Evolutionary conservation across 768 basidiomycete genomes (phyloP).

Genomic region (Tylopilus balloui): DNA sequence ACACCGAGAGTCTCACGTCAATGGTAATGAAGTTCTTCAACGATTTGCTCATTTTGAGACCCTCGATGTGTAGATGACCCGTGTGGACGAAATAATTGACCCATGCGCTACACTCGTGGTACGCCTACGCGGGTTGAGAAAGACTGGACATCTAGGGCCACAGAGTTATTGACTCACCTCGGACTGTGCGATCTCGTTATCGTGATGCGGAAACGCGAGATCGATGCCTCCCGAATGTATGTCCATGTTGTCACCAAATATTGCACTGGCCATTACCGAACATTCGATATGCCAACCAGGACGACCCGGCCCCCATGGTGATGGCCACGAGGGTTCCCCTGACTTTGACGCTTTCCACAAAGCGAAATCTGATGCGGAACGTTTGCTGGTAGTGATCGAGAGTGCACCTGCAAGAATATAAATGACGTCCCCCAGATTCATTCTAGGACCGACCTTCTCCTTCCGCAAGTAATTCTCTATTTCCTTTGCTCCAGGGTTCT

Average conservation of each 20-base stretch:
- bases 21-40: constrained; percentile 99
- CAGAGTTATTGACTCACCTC: constrained; percentile 52
- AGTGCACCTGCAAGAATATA: constrained; percentile 46
- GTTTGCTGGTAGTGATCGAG: constrained; percentile 54
- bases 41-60: constrained; percentile 98
- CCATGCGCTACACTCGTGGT: constrained; percentile 88
- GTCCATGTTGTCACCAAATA: constrained; percentile 68
- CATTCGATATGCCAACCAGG: constrained; percentile 99
- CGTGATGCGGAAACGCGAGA: constrained; percentile 98
- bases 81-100: constrained; percentile 99
- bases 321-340: constrained; percentile 95
- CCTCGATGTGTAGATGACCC: constrained; percentile 96
- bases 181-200: constrained; percentile 97
- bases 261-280: constrained; percentile 93
- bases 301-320: constrained; percentile 88
- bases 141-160: not conserved
- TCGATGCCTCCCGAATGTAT: constrained; percentile 98
- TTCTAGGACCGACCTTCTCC: constrained; percentile 67
- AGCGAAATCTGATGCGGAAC: constrained; percentile 90
- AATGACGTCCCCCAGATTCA: not conserved
- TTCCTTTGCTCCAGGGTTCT: constrained; percentile 94
- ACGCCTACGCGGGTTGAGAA: constrained; percentile 57
- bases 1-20: constrained; percentile 50
- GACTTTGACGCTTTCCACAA: constrained; percentile 97
- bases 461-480: constrained; percentile 82